phyloP scores from a whole-genome alignment of 2,329 filamentous ascomycete species.

The Pseudogymnoascus sp. region DNA sequence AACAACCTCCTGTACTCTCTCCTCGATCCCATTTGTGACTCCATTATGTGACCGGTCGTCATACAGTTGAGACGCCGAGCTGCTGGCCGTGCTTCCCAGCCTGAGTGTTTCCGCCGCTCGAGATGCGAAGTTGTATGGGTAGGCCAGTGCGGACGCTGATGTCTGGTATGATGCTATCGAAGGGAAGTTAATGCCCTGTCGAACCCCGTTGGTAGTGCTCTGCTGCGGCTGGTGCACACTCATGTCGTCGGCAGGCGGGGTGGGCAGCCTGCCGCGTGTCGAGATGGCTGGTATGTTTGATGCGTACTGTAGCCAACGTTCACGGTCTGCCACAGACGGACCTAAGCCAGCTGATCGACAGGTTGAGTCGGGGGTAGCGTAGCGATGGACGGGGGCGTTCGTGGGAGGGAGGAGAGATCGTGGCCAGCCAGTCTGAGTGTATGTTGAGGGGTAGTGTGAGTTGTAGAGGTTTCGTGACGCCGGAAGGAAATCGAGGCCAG shows the following conservation, averaged over 20 bases:
- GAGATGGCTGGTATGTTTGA: constrained; percentile 20
- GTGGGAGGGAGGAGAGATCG: not conserved
- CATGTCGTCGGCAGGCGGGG: constrained; percentile 47
- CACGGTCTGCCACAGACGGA: not conserved
- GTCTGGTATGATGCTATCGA: constrained; percentile 14
- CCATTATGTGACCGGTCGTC: constrained; percentile 3
- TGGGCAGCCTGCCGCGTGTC: constrained; percentile 37
- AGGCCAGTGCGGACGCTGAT: constrained; percentile 10
- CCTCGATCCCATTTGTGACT: not conserved
- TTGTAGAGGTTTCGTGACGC: constrained; percentile 14
- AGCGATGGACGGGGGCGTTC: not conserved
- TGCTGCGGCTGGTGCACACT: constrained; percentile 40
- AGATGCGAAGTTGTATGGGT: constrained; percentile 14
- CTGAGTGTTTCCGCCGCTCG: constrained; percentile 19
- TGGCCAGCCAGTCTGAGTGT: constrained; percentile 10
- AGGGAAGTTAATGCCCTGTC: constrained; percentile 30
- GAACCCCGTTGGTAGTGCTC: constrained; percentile 41
- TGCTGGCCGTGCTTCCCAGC: constrained; percentile 15
- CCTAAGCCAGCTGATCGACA: not conserved
- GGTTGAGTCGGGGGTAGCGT: not conserved
- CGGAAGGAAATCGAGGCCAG: constrained; percentile 25
- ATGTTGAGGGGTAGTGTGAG: not conserved
- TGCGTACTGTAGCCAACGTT: constrained; percentile 15
- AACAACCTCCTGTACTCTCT: constrained; percentile 19
- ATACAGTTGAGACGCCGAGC: constrained; percentile 12